Conservation (phyloP, 2,329 filamentous ascomycete genomes). For the Aspergillus ibericus region DNA sequence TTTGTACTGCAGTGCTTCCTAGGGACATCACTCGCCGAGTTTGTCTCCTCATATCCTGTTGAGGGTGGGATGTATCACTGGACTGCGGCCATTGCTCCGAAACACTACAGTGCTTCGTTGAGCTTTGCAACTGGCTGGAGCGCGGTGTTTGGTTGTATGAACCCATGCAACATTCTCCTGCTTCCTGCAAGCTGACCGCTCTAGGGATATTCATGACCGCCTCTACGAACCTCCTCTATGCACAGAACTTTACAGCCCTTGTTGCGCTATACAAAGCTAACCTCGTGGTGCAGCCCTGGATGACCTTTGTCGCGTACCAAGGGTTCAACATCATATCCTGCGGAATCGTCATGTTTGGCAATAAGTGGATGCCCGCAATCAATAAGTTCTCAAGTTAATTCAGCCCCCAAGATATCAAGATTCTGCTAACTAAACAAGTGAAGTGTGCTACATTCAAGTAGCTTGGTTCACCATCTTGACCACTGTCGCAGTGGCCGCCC, state of each 20-base stretch:
- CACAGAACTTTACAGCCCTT: slow-evolving; percentile 45
- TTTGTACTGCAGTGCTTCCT: slow-evolving; percentile 50
- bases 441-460: slow-evolving; percentile 49
- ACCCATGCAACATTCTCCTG: not conserved
- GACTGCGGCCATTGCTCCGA: slow-evolving; percentile 51
- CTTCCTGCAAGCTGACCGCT: not conserved
- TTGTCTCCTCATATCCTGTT: slow-evolving; percentile 52
- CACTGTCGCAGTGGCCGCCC: slow-evolving; percentile 50
- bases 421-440: not conserved
- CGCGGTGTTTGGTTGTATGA: slow-evolving; percentile 42
- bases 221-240: slow-evolving; percentile 48
- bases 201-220: slow-evolving; percentile 48
- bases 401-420: not conserved
- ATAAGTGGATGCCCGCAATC: slow-evolving; percentile 44
- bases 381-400: slow-evolving; percentile 46
- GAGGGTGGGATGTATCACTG: slow-evolving; percentile 55
- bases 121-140: slow-evolving; percentile 50
- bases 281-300: slow-evolving; percentile 48
- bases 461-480: slow-evolving; percentile 52
- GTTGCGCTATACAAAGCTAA: slow-evolving; percentile 44
- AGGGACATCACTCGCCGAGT: slow-evolving; percentile 49
- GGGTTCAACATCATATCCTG: slow-evolving; percentile 46
- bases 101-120: slow-evolving; percentile 39
- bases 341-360: slow-evolving; percentile 51
- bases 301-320: slow-evolving; percentile 47